phyloP scores from a whole-genome alignment of 2,329 filamentous ascomycete genomes.

The Onygenales sp. region DNA sequence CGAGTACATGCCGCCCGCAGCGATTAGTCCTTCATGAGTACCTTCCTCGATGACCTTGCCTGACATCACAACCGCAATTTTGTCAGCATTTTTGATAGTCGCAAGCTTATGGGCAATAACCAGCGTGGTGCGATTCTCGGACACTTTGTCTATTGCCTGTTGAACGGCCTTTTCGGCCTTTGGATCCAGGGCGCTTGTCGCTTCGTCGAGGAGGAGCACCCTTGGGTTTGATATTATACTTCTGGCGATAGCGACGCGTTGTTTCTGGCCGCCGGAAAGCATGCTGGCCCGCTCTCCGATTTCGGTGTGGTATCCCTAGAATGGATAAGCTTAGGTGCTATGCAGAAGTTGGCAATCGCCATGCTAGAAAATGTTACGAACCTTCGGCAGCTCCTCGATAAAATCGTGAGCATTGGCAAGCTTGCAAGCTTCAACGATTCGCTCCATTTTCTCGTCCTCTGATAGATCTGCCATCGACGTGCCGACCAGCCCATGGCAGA shows the following conservation, averaged over 20 bases:
- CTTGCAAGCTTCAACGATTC: slow-evolving; percentile 63
- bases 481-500: slow-evolving; percentile 69
- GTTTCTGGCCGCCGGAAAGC: slow-evolving; percentile 81
- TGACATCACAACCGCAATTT: slow-evolving; percentile 76
- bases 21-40: slow-evolving; percentile 64
- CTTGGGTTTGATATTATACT: slow-evolving; percentile 77
- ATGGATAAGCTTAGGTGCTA: no score
- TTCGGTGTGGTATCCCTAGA: slow-evolving; percentile 64
- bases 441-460: slow-evolving; percentile 53
- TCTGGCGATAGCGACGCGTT: slow-evolving; percentile 78
- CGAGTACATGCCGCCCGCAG: slow-evolving; percentile 59
- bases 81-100: slow-evolving; percentile 78
- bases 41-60: slow-evolving; percentile 82
- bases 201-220: slow-evolving; percentile 77
- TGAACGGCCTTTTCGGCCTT: slow-evolving; percentile 82
- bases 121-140: slow-evolving; percentile 72
- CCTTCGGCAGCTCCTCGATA: slow-evolving; percentile 61
- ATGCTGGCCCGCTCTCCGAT: slow-evolving; percentile 81
- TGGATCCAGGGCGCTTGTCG: slow-evolving; percentile 76
- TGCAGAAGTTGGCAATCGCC: not conserved
- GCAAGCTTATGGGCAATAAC: slow-evolving; percentile 81
- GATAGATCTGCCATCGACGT: slow-evolving; percentile 57
- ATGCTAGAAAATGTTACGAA: not conserved
- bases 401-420: slow-evolving; percentile 88
- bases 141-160: slow-evolving; percentile 69